A percentile compares a stretch with the other conserved stretches of the same genome.
Evolutionary conservation across 1,284 basidiomycete species (phyloP).

Genomic region (Cryptococcus sp.): DNA sequence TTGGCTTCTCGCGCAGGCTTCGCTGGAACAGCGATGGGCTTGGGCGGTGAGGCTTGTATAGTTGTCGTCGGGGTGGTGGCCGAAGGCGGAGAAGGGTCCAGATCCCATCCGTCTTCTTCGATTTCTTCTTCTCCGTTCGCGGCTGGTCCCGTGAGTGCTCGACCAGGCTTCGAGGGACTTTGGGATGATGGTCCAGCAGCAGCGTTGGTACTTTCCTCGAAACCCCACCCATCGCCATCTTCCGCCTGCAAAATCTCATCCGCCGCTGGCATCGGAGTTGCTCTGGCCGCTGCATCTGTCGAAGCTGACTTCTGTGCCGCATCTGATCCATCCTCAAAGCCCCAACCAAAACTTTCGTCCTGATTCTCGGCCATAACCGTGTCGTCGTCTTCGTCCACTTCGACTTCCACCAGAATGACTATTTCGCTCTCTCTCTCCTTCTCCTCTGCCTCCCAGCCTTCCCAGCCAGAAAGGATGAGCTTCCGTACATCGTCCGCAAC

Average conservation of each 20-base stretch:
- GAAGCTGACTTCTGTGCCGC: neutral
- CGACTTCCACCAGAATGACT: constrained; percentile 31
- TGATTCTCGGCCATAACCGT: neutral
- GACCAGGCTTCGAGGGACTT: constrained; percentile 5
- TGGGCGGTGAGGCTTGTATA: neutral
- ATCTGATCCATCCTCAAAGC: constrained; percentile 10
- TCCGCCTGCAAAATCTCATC: constrained; percentile 6
- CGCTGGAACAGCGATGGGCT: constrained; percentile 7
- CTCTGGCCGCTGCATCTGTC: neutral
- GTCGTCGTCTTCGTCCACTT: constrained; percentile 21
- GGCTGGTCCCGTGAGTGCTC: neutral
- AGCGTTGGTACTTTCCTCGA: constrained; percentile 28
- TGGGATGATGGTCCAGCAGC: constrained; percentile 12
- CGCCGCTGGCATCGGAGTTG: neutral
- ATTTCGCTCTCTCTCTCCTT: constrained; percentile 17
- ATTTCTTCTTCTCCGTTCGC: constrained; percentile 4
- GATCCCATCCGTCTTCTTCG: constrained; percentile 23
- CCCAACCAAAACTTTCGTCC: constrained; percentile 15
- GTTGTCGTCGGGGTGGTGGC: neutral
- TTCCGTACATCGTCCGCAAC: constrained; percentile 20
- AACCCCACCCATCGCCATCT: constrained; percentile 52
- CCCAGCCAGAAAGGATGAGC: constrained; percentile 21
- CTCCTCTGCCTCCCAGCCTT: constrained; percentile 21
- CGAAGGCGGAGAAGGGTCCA: constrained; percentile 10
- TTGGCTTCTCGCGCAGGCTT: constrained; percentile 39